These are phyloP conservation scores for Diaporthe destruens DNA, from an alignment of 2,329 filamentous ascomycete species.

Conservation along the genomic window DNA sequence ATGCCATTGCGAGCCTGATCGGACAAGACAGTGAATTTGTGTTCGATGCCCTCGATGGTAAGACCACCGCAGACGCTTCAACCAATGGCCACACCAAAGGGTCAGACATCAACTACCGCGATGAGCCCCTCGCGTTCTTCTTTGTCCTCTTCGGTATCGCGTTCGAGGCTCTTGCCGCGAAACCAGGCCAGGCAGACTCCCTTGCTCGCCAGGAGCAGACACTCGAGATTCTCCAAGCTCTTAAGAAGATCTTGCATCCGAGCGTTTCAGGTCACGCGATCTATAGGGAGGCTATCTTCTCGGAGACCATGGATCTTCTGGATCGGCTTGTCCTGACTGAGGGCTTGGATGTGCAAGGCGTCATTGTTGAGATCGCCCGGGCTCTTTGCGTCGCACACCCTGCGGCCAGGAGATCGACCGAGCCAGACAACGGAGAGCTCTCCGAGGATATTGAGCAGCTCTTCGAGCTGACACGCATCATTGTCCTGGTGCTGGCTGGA, in stretches of 20 bases:
- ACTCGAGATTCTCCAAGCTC: conserved; percentile 84
- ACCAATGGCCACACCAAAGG: conserved; percentile 69
- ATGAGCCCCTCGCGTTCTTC: conserved; percentile 98
- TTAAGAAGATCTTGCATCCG: conserved; percentile 95
- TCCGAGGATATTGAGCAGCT: conserved; percentile 98
- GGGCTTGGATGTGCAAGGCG: conserved; percentile 85
- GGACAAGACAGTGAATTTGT: conserved; percentile 98
- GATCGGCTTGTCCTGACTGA: conserved; percentile 94
- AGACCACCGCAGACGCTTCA: conserved; percentile 66
- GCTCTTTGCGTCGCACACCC: conserved; percentile 92
- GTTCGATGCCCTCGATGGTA: conserved; percentile 95
- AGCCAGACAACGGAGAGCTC: conserved; percentile 79
- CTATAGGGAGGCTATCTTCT: conserved; percentile 95
- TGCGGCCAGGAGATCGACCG: conserved; percentile 79
- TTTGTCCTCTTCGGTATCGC: conserved; percentile 97
- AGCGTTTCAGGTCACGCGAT: conserved; percentile 96
- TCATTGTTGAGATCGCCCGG: conserved; percentile 94
- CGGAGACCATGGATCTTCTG: conserved; percentile 95
- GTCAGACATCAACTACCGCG: conserved; percentile 94
- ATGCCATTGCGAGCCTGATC: conserved; percentile 96
- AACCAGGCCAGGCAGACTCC: conserved; percentile 74
- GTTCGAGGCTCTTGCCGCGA: conserved; percentile 92
- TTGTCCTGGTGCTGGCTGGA: conserved; percentile 90
- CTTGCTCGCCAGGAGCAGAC: conserved; percentile 82
- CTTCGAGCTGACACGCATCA: conserved; percentile 96